Evolutionary conservation across 805 yeast genomes (phyloP).

Genomic region (Vanderwaltozyma verrucispora): DNA sequence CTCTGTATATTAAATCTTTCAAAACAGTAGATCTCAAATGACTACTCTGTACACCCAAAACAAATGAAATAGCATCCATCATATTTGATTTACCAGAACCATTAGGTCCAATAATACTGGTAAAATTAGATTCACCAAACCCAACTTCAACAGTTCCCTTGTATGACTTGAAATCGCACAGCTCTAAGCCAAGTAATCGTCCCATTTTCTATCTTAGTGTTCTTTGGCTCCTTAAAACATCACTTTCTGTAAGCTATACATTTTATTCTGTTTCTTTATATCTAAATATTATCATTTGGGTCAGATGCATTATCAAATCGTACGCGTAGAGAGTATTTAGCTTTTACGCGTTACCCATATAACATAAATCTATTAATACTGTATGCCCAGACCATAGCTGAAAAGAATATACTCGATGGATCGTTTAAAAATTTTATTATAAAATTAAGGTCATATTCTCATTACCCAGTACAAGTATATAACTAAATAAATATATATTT

Average conservation of each 20-base stretch:
- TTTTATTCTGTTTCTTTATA: neutral
- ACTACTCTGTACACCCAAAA: slow-evolving; percentile 70
- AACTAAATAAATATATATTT: too few relatives aligned
- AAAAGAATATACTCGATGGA: too few relatives aligned
- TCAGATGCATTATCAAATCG: too few relatives aligned
- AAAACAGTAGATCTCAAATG: slow-evolving; percentile 67
- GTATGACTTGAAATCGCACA: slow-evolving; percentile 86
- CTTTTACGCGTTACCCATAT: too few relatives aligned
- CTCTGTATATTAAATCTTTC: slow-evolving; percentile 75
- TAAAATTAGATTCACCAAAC: slow-evolving; percentile 73
- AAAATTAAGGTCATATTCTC: too few relatives aligned
- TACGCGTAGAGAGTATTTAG: too few relatives aligned
- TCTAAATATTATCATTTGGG: too few relatives aligned
- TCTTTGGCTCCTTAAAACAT: neutral
- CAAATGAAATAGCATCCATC: slow-evolving; percentile 96
- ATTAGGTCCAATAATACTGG: slow-evolving; percentile 93
- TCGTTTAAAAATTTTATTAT: too few relatives aligned
- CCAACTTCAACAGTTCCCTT: slow-evolving; percentile 66
- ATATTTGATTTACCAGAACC: slow-evolving; percentile 96
- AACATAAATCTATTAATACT: too few relatives aligned
- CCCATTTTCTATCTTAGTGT: slow-evolving; percentile 46
- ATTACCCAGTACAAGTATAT: too few relatives aligned
- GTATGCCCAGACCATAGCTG: too few relatives aligned
- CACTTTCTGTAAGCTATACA: neutral
- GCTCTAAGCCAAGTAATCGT: slow-evolving; percentile 63